phyloP scores from a whole-genome alignment of 2,329 filamentous ascomycete species.

The Pleurostoma richardsiae region DNA sequence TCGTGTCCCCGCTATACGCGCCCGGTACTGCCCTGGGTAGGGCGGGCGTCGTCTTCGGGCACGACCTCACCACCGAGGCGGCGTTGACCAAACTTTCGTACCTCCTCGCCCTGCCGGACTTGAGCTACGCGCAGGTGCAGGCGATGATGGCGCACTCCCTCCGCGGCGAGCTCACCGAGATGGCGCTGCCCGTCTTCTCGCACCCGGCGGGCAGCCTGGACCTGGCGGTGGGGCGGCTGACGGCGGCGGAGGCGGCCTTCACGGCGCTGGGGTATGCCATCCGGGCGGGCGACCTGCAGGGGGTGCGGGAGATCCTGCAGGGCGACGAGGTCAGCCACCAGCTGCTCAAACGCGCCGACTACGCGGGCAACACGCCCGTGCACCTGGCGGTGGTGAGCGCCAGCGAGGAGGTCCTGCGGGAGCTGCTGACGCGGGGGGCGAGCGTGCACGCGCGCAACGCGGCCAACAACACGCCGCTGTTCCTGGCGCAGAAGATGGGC shows the following conservation, averaged over 20 bases:
- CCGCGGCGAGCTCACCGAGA: constrained; percentile 81
- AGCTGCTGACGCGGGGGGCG: constrained; percentile 56
- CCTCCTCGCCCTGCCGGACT: constrained; percentile 63
- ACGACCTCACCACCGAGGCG: constrained; percentile 85
- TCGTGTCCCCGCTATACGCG: constrained; percentile 74
- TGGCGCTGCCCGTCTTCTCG: constrained; percentile 66
- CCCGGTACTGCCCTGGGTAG: constrained; percentile 72
- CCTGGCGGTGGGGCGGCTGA: constrained; percentile 35
- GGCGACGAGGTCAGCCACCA: constrained; percentile 48
- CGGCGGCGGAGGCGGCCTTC: constrained; percentile 55
- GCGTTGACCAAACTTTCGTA: constrained; percentile 89
- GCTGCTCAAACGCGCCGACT: constrained; percentile 71
- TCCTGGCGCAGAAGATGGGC: constrained; percentile 54
- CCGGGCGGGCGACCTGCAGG: constrained; percentile 60
- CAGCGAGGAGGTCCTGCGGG: constrained; percentile 48
- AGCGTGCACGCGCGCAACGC: constrained; percentile 62
- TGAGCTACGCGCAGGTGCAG: constrained; percentile 62
- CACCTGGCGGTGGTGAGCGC: constrained; percentile 54
- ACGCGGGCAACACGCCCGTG: constrained; percentile 71
- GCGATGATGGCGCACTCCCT: constrained; percentile 69
- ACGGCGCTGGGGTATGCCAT: constrained; percentile 78
- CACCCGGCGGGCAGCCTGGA: constrained; percentile 59
- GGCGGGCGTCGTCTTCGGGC: constrained; percentile 82
- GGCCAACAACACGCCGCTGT: constrained; percentile 62
- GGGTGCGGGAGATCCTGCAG: constrained; percentile 62